Conservation (phyloP, 331 rosid genomes). For the Rosa hybrid region DNA sequence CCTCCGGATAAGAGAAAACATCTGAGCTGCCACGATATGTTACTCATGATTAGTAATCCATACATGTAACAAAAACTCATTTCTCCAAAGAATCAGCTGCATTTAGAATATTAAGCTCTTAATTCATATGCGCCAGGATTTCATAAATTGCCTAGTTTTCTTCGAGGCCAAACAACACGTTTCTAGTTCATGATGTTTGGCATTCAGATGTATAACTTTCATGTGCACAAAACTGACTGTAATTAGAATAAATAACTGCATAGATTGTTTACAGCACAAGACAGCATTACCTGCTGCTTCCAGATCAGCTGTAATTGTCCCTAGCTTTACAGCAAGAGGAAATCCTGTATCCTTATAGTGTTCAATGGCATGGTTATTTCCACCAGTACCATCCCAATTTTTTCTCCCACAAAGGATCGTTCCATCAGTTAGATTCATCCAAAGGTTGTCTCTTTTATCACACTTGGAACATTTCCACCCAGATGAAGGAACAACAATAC, state of each 20-base stretch:
- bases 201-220: background rate
- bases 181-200: background rate
- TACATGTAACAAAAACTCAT: slow-evolving; percentile 17
- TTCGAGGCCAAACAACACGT: slow-evolving; percentile 1
- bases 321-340: slow-evolving; percentile 97
- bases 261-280: slow-evolving; percentile 21
- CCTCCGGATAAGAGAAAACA: slow-evolving; percentile 96
- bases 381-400: slow-evolving; percentile 96
- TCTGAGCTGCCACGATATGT: slow-evolving; percentile 93
- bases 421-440: slow-evolving; percentile 95
- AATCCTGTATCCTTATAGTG: slow-evolving; percentile 73
- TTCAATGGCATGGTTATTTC: slow-evolving; percentile 92
- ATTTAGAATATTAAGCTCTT: background rate
- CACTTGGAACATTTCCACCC: slow-evolving; percentile 94
- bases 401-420: slow-evolving; percentile 86
- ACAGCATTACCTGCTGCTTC: slow-evolving; percentile 87
- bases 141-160: slow-evolving; percentile 5
- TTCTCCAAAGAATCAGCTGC: background rate
- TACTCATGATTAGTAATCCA: slow-evolving; percentile 47
- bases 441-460: slow-evolving; percentile 87
- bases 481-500: slow-evolving; percentile 73
- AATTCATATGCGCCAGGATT: slow-evolving; percentile 13
- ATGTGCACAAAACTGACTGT: background rate
- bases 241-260: background rate
- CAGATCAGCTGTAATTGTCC: slow-evolving; percentile 92